Conservation (phyloP, 805 yeast genomes). For the Wickerhamomyces ciferrii region DNA sequence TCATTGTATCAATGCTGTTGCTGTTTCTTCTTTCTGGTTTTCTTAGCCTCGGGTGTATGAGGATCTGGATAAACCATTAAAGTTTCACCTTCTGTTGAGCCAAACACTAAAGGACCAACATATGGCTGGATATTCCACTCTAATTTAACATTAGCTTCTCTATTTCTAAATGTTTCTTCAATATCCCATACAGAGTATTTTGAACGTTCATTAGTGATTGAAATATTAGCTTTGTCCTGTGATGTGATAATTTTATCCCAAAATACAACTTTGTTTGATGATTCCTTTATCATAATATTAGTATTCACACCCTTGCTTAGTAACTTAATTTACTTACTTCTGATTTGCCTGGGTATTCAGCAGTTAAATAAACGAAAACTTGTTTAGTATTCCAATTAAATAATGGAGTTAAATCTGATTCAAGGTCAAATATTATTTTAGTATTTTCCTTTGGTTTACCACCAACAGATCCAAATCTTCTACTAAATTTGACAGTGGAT, state of each 20-base stretch:
- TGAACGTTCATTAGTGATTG: conserved; percentile 47
- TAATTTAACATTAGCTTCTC: conserved; percentile 62
- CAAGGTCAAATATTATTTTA: conserved; percentile 65
- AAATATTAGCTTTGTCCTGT: conserved; percentile 53
- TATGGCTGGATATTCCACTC: conserved; percentile 94
- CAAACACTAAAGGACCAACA: conserved; percentile 75
- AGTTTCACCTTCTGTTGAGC: conserved; percentile 38
- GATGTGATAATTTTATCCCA: conserved; percentile 83
- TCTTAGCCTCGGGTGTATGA: conserved; percentile 4
- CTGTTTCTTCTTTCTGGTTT: conserved; percentile 7
- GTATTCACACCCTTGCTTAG: conserved; percentile 25
- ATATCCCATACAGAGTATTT: conserved; percentile 90
- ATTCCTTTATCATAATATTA: conserved; percentile 35
- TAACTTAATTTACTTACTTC: conserved; percentile 47
- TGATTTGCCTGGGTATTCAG: conserved; percentile 54
- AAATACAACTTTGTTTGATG: conserved; percentile 67
- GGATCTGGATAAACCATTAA: conserved; percentile 14
- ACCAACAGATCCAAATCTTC: conserved; percentile 60
- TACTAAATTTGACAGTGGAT: conserved; percentile 46
- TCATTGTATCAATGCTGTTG: neutral
- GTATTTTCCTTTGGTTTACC: conserved; percentile 75
- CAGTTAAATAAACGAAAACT: conserved; percentile 86
- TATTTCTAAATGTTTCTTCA: conserved; percentile 48
- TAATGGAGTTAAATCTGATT: conserved; percentile 67
- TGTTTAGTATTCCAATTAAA: conserved; percentile 98